These are phyloP conservation scores for Cynara cardunculus DNA, from an alignment of 129 eudicot genomes.

Conservation along the genomic window DNA sequence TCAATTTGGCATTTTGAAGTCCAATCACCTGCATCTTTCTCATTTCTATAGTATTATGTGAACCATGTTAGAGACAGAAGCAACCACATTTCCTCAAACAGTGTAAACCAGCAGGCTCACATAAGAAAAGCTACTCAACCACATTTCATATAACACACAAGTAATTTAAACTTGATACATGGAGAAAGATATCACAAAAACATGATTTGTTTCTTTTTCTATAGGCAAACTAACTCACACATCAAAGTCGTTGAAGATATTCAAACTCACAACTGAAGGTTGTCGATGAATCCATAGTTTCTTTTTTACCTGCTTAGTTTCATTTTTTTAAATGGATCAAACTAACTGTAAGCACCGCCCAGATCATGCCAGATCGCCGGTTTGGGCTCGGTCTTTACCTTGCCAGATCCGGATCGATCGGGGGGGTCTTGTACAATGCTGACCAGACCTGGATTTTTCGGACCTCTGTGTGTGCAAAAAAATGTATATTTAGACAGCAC, in stretches of 20 bases:
- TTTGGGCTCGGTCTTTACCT: too few species aligned
- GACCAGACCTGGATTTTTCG: too few species aligned
- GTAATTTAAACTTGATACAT: background rate
- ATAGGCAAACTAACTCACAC: background rate
- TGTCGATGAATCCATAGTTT: background rate
- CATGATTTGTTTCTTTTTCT: background rate
- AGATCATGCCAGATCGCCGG: too few species aligned
- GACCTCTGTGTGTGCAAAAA: too few species aligned
- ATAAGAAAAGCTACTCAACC: background rate
- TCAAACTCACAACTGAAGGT: background rate
- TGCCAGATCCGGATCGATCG: too few species aligned
- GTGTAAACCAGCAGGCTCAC: background rate
- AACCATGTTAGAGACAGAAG: constrained; percentile 7
- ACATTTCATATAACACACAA: background rate
- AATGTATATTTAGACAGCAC: too few species aligned
- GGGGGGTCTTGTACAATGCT: too few species aligned
- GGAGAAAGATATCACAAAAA: background rate
- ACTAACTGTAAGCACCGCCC: too few species aligned
- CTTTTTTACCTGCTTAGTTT: too few species aligned
- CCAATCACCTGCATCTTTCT: constrained; percentile 48
- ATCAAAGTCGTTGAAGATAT: background rate
- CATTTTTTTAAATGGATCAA: too few species aligned
- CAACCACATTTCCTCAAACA: background rate
- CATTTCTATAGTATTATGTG: constrained; percentile 37
- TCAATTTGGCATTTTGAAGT: constrained; percentile 45